Base-by-base conservation (phyloP, 768 basidiomycete species). In the Hortiboletus flavorubellus region DNA sequence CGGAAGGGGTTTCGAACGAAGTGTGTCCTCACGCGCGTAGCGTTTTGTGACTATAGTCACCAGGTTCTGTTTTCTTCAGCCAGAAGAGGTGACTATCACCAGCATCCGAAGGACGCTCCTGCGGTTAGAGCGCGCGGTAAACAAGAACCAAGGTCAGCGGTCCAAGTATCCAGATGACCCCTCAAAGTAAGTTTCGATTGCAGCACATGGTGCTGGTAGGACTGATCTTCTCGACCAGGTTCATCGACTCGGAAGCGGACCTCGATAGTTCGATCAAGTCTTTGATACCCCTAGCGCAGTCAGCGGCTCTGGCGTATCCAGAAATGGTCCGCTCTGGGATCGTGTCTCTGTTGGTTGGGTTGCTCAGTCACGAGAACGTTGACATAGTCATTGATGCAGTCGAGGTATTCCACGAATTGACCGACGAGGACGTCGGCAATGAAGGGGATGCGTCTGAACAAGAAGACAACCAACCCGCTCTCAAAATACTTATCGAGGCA, bases 181-280 rank as follows among this genome's bases (percentile, higher is more conserved):
- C 3, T 81, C 93, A 42, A 97, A 89, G 95, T 95, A 60, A 55
- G 79, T 46, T 44, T 15, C 11, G 8, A 9, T 6, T 46, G 42
- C 18, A 16, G 1, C n/a, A 4, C 7, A 10, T 39, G 23, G 45
- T n/a, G 10, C 21, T 21, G 21, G 21, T 21, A n/a, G 4, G 12
- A 31, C 23, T 70, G 44, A 59, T 31, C 26, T 46, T n/a, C 41
- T 33, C 34, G 9, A 29, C 21, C 46, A 98, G 96, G 72, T 99
- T 98, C 78, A 98, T 99, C 63, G 97, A 98, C 69, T 98, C 97
- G 1, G 97, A 99, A 77, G 91, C 93, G 26, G 93, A 97, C 66
- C 82, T 99, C 7, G 94, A 98, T 67, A 76, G 78, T 52, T 84
- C 93, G 8, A 83, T 98, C 51, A 95, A 96, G 70, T 80, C 84